A percentile compares a stretch with the other conserved stretches of the same genome.
These are phyloP conservation scores for Paratinospora sagittata DNA, from an alignment of 164 flowering plant species.

Conservation along the genomic window DNA sequence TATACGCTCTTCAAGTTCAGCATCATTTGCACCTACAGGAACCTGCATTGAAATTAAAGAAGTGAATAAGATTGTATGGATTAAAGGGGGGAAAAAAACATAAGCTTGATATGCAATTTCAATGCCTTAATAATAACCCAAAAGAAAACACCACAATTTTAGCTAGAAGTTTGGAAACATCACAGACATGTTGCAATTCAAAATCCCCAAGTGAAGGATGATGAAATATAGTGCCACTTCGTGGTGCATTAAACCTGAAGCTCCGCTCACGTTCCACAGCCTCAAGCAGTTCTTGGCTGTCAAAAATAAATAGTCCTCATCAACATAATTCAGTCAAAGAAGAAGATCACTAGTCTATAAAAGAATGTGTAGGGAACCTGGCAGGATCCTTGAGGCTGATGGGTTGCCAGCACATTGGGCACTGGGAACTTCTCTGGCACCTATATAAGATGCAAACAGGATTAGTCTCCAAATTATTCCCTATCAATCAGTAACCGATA, in stretches of 20 bases:
- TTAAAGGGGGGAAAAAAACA: not conserved
- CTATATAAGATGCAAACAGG: constrained; percentile 27
- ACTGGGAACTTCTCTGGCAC: constrained; percentile 89
- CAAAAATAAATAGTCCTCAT: constrained; percentile 9
- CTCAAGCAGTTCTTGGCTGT: constrained; percentile 82
- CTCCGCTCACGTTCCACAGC: constrained; percentile 71
- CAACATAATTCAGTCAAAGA: not conserved
- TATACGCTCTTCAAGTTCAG: constrained; percentile 85
- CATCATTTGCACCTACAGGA: constrained; percentile 59
- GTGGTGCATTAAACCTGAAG: constrained; percentile 45
- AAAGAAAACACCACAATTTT: not conserved
- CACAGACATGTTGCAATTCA: constrained; percentile 68
- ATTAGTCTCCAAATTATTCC: not conserved
- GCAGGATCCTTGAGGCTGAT: constrained; percentile 74
- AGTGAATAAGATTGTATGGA: not conserved
- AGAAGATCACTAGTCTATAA: constrained; percentile 1
- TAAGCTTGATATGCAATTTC: not conserved
- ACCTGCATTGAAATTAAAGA: constrained; percentile 36
- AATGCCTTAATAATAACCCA: not conserved
- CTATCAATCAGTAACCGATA: not conserved
- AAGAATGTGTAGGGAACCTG: constrained; percentile 35
- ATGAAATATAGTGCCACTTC: constrained; percentile 63
- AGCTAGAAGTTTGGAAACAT: not conserved
- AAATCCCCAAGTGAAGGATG: constrained; percentile 82
- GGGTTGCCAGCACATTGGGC: constrained; percentile 89